Conservation (phyloP, 495 filamentous ascomycete genomes). For the Elaphomyces granulatus region DNA sequence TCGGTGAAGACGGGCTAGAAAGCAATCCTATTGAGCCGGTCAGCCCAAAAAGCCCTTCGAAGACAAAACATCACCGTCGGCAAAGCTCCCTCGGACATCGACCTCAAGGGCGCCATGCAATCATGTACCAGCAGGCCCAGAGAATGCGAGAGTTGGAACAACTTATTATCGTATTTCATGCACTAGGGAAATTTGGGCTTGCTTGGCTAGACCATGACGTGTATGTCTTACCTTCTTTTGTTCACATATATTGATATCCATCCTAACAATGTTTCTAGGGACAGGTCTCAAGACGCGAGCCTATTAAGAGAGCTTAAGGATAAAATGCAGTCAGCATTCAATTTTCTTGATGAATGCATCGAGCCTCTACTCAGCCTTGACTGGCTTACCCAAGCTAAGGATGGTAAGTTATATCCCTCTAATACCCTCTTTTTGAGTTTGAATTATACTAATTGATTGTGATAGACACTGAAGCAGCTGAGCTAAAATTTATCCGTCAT, state of each 20-base stretch:
- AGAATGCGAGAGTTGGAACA: slow-evolving; percentile 62
- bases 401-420: slow-evolving; percentile 20
- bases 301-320: slow-evolving; percentile 20
- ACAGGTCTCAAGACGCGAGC: slow-evolving; percentile 6
- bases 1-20: slow-evolving; percentile 14
- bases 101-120: slow-evolving; percentile 5
- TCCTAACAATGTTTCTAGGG: slow-evolving; percentile 1
- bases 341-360: slow-evolving; percentile 19
- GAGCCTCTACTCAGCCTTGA: slow-evolving; percentile 25
- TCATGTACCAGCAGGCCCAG: slow-evolving; percentile 38
- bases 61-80: slow-evolving; percentile 1
- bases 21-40: slow-evolving; percentile 13
- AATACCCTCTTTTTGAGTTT: background rate
- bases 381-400: slow-evolving; percentile 21
- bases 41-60: slow-evolving; percentile 19
- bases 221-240: slow-evolving; percentile 8
- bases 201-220: slow-evolving; percentile 34
- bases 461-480: slow-evolving; percentile 27
- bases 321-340: slow-evolving; percentile 20
- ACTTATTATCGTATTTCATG: slow-evolving; percentile 49
- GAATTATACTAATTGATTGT: slow-evolving; percentile 4
- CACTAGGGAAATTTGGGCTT: slow-evolving; percentile 44
- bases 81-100: background rate
- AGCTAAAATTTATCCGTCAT: slow-evolving; percentile 42
- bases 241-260: too few species aligned